Evolutionary conservation across 73 alveolate species (phyloP), one percentile per base, ranked within the genome.

Genomic region (Symbiodinium pilosum): DNA sequence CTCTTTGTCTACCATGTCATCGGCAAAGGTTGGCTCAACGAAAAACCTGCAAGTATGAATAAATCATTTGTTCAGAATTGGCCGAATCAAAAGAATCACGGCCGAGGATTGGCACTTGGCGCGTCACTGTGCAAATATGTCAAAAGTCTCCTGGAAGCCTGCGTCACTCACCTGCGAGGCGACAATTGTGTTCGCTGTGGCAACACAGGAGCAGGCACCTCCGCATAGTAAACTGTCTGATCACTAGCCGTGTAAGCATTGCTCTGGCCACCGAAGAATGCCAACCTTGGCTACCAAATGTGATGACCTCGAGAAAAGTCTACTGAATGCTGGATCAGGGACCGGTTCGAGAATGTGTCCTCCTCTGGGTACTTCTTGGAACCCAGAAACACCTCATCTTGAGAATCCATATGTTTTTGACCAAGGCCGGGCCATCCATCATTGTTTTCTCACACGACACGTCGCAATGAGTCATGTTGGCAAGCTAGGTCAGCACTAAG

Each of bases 61-160:
- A 77, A 4, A 38, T 34, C 8, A n/a, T 2, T 24, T 30, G 28
- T 2, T 56, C 1, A 56, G 77, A 24, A 56, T 30, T 56, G 77
- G 20, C 77, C 20, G 28, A 24, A 24, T 56, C 32, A 24, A 56
- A 24, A n/a, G n/a, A n/a, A n/a, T n/a, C n/a, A n/a, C n/a, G n/a
- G n/a, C n/a, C n/a, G n/a, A n/a, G n/a, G n/a, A n/a, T n/a, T n/a
- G n/a, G n/a, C n/a, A n/a, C n/a, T n/a, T n/a, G n/a, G n/a, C n/a
- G n/a, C n/a, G n/a, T n/a, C 18, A 75, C 94, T 99, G 99, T 56
- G 99, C 99, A 98, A 99, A 99, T 81, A 99, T 99, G 99, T 99
- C 99, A 36, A 99, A 87, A 18, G 99, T 99, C 95, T 96, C 95
- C 47, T 94, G 99, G 59, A 99, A 99, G 86, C 98, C 98, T 36